Evolutionary conservation across 2,329 filamentous ascomycete genomes (phyloP).

Genomic region (Pseudocercospora ulei): DNA sequence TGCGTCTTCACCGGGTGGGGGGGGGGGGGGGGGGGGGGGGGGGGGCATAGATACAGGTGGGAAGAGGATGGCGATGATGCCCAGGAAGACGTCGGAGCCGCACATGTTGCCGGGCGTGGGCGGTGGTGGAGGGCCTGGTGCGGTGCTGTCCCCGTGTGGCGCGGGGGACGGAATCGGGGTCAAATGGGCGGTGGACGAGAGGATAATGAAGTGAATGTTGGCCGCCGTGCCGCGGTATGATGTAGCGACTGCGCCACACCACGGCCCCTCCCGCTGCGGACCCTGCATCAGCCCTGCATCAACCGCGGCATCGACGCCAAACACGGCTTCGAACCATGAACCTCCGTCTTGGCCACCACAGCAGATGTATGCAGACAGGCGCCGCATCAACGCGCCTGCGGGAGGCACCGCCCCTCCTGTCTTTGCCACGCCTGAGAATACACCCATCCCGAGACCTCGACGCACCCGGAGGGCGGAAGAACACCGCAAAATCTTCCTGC

Average conservation of each 20-base stretch:
- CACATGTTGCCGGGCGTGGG: slow-evolving; percentile 44
- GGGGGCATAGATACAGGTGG: no score
- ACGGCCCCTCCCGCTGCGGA: no score
- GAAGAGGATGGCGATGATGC: slow-evolving; percentile 52
- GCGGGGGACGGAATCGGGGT: neutral
- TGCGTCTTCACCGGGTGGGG: no score
- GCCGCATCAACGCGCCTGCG: slow-evolving; percentile 79
- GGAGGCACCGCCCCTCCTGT: slow-evolving; percentile 66
- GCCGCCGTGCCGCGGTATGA: no score
- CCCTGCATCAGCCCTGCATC: slow-evolving; percentile 1
- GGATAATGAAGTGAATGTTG: neutral
- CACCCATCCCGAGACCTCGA: slow-evolving; percentile 42
- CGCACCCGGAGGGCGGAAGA: slow-evolving; percentile 57
- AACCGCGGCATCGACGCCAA: slow-evolving; percentile 11
- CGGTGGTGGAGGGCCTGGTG: neutral
- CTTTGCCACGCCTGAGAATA: slow-evolving; percentile 49
- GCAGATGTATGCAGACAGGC: slow-evolving; percentile 63
- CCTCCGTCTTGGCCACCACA: slow-evolving; percentile 5
- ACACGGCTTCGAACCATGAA: slow-evolving; percentile 10
- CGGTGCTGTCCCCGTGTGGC: slow-evolving; percentile 1
- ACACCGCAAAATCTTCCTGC: slow-evolving; percentile 79
- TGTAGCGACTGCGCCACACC: no score
- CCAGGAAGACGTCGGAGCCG: slow-evolving; percentile 52
- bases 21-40: no score
- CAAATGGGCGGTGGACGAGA: neutral